These are phyloP conservation scores for Mucor circinelloides DNA, from an alignment of 371 early-diverging fungal genomes.

Conservation along the genomic window DNA sequence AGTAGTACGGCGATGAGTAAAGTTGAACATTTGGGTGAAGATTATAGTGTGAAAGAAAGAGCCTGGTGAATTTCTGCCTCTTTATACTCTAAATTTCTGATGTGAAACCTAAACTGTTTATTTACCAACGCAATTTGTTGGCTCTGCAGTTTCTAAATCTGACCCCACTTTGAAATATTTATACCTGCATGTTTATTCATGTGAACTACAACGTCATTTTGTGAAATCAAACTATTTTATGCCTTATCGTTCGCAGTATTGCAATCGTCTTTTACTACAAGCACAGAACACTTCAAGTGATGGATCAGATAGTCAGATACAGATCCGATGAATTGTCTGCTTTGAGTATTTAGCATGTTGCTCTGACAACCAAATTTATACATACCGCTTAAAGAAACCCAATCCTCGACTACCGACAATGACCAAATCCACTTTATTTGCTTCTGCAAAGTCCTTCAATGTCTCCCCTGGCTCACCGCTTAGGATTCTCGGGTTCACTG, in stretches of 20 bases:
- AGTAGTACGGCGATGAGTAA: neutral
- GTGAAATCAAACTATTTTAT: neutral
- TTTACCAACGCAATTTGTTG: neutral
- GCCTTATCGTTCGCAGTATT: neutral
- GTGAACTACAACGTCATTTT: neutral
- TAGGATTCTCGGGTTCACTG: slow-evolving; percentile 16
- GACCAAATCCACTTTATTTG: slow-evolving; percentile 19
- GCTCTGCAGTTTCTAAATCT: neutral
- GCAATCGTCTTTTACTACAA: slow-evolving; percentile 23
- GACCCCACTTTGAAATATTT: neutral
- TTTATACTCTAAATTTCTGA: neutral
- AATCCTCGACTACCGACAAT: slow-evolving; percentile 29
- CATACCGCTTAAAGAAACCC: slow-evolving; percentile 27
- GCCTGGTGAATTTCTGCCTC: neutral
- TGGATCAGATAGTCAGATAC: slow-evolving; percentile 33
- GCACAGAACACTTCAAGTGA: slow-evolving; percentile 28
- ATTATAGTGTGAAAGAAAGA: neutral
- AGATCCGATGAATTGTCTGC: slow-evolving; percentile 30
- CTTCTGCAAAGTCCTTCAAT: slow-evolving; percentile 29
- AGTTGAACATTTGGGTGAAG: neutral
- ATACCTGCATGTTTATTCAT: neutral
- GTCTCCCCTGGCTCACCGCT: slow-evolving; percentile 35
- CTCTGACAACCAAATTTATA: neutral
- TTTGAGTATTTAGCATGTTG: neutral
- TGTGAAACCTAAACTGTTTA: neutral